phyloP scores from a whole-genome alignment of 768 basidiomycete species.

The Xanthoconium purpureum region DNA sequence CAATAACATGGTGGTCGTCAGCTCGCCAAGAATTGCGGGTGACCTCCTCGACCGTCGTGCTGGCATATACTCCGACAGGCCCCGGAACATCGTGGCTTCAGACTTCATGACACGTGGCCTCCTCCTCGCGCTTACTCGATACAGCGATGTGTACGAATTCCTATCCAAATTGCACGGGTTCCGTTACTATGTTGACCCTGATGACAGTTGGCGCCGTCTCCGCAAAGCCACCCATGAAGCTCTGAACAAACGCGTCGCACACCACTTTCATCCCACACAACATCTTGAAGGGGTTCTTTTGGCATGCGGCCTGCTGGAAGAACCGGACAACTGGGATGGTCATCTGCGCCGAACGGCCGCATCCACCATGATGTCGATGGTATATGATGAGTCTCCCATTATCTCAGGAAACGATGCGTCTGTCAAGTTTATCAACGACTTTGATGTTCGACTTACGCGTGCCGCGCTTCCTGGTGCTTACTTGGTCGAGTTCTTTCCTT shows the following conservation, averaged over 20 bases:
- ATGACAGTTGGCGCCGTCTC: slow-evolving; percentile 7
- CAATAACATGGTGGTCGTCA: slow-evolving; percentile 28
- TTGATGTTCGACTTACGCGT: slow-evolving; percentile 28
- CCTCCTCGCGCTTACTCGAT: slow-evolving; percentile 22
- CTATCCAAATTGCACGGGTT: background rate
- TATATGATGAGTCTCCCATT: slow-evolving; percentile 21
- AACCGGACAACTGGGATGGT: slow-evolving; percentile 31
- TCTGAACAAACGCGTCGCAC: background rate
- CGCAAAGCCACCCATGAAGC: slow-evolving; percentile 7
- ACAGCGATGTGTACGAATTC: slow-evolving; percentile 7
- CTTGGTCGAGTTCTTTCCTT: slow-evolving; percentile 37
- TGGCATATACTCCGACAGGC: slow-evolving; percentile 32
- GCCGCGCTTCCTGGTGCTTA: slow-evolving; percentile 37
- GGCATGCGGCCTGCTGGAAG: slow-evolving; percentile 22
- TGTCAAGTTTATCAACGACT: slow-evolving; percentile 13
- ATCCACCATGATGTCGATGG: slow-evolving; percentile 27
- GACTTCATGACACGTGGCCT: slow-evolving; percentile 34
- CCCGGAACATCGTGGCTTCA: slow-evolving; percentile 27
- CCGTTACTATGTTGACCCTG: background rate
- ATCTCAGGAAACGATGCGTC: slow-evolving; percentile 2
- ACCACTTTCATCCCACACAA: slow-evolving; percentile 3
- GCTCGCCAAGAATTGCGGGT: slow-evolving; percentile 27
- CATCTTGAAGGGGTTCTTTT: slow-evolving; percentile 6
- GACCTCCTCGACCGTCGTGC: slow-evolving; percentile 41
- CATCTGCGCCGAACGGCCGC: slow-evolving; percentile 30